Evolutionary conservation across 2,329 filamentous ascomycete genomes (phyloP), one percentile per base, ranked within the genome.

Genomic region (Pseudogymnoascus sp.): DNA sequence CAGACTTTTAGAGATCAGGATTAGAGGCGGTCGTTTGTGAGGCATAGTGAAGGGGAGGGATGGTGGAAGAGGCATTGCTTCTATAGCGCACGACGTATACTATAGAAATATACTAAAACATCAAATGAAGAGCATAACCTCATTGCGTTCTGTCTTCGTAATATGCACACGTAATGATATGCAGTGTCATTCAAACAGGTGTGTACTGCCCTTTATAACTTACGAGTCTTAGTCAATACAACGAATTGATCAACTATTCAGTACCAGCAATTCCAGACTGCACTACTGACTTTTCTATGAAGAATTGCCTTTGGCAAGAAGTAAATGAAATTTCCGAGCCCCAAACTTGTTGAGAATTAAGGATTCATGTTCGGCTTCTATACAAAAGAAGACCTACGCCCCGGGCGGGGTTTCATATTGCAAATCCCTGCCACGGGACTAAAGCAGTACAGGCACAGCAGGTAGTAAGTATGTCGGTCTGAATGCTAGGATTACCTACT

Each of bases 1-100:
- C 38, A 70, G 78, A 36, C 68, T 67, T 59, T 22, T 77, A 41
- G 78, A 81, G 71, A 73, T 69, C 65, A 70, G 67, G 63, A 25
- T 70, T 8, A 67, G 66, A 25, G 70, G 70, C 9, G 19, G 38
- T n/a, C 33, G 36, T 14, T 49, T 60, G 12, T 52, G 23, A 35
- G 16, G 30, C 36, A 25, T 22, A 30, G 4, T 35, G 16, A 38
- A n/a, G 16, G 22, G 25, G 9, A 38, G 16, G n/a, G 25, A n/a
- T 7, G 5, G 16, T 12, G 14, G 22, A 25, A 35, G 23, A 36
- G 12, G 7, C 55, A 35, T 38, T 59, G 28, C 28, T 28, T 59
- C 22, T 33, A 7, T 19, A 33, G 35, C 35, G n/a, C 55, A 59
- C 22, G n/a, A 33, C 22, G 49, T 19, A 58, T 4, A 36, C 25